Percentiles rank a stretch among this genome's conserved stretches.
Evolutionary conservation across 2,329 filamentous ascomycete genomes (phyloP).

Genomic region (Neurospora crassa): DNA sequence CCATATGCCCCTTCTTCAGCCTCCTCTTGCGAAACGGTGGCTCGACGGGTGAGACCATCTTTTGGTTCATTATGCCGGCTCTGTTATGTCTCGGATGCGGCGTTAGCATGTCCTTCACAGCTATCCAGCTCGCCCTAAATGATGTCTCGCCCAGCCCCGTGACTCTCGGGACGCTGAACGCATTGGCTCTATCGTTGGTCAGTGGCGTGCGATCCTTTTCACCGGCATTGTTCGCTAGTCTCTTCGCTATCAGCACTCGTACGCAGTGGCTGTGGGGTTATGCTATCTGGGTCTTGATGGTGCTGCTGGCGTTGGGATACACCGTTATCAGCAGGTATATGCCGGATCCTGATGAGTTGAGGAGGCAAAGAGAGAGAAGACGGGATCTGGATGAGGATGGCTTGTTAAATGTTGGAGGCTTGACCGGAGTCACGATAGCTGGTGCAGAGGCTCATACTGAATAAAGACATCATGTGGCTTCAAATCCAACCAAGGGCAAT

Average conservation of each 20-base stretch:
- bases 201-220: constrained; percentile 55
- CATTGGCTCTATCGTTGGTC: constrained; percentile 50
- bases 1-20: constrained; percentile 42
- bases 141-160: constrained; percentile 57
- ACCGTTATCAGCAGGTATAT: constrained; percentile 23
- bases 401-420: neutral
- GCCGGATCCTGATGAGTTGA: constrained; percentile 25
- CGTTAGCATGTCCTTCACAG: constrained; percentile 61
- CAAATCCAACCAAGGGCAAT: neutral
- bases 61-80: constrained; percentile 45
- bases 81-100: constrained; percentile 47
- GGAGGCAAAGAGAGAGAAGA: constrained; percentile 11
- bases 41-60: constrained; percentile 28
- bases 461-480: neutral
- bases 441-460: neutral
- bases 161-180: constrained; percentile 63
- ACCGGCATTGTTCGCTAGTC: constrained; percentile 54
- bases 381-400: neutral
- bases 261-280: constrained; percentile 55
- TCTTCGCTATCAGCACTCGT: constrained; percentile 59
- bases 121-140: constrained; percentile 63
- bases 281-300: constrained; percentile 52
- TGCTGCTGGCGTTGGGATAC: constrained; percentile 27
- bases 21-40: constrained; percentile 40
- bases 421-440: neutral